Evolutionary conservation across 768 basidiomycete genomes (phyloP).

Genomic region (Trametes cubensis): DNA sequence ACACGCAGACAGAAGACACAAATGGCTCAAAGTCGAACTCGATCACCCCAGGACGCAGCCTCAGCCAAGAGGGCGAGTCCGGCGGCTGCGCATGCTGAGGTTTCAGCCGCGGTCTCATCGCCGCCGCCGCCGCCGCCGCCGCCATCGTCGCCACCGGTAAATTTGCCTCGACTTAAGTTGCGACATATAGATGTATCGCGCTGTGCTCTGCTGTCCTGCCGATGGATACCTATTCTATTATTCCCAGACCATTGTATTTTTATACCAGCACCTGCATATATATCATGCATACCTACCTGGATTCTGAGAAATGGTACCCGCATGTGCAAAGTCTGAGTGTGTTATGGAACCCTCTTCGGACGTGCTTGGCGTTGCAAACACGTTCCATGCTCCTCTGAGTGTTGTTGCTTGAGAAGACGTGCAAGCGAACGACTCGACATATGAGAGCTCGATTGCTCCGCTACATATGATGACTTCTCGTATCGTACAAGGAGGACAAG

Average conservation of each 20-base stretch:
- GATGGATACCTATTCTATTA: neutral
- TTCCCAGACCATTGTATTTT: neutral
- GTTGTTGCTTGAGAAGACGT: too few relatives aligned
- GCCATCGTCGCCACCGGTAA: neutral
- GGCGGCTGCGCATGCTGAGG: slow-evolving; percentile 24
- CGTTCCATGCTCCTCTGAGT: too few relatives aligned
- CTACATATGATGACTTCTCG: too few relatives aligned
- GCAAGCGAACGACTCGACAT: too few relatives aligned
- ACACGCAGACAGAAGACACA: slow-evolving; percentile 20
- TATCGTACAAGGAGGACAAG: too few relatives aligned
- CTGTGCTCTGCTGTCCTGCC: neutral
- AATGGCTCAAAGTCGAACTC: slow-evolving; percentile 20
- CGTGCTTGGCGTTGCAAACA: too few relatives aligned
- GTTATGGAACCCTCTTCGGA: too few relatives aligned
- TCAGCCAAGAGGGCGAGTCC: slow-evolving; percentile 19
- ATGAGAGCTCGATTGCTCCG: too few relatives aligned
- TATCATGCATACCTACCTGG: neutral
- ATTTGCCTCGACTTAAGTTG: neutral
- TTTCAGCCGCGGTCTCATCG: too few relatives aligned
- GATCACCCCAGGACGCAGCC: slow-evolving; percentile 25
- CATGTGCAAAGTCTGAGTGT: too few relatives aligned
- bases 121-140: neutral
- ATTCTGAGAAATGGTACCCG: too few relatives aligned
- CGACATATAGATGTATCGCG: neutral
- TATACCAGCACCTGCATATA: neutral